phyloP scores from a whole-genome alignment of 495 filamentous ascomycete genomes.

The Penicillium paxilli region DNA sequence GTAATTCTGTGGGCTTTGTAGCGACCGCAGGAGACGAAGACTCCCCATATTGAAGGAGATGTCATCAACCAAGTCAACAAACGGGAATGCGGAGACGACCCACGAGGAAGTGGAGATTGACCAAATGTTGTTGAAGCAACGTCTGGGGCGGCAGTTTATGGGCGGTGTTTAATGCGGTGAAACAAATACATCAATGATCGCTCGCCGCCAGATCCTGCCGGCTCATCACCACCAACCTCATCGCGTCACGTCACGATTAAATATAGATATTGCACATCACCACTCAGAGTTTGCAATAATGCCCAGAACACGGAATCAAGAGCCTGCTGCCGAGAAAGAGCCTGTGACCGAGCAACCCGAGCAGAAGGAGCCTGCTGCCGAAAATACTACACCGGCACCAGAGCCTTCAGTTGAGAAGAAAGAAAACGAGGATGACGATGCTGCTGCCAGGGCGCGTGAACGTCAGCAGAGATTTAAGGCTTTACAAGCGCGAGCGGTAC shows the following conservation, averaged over 20 bases:
- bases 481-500: constrained; percentile 74
- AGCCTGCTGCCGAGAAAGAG: constrained; percentile 11
- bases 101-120: constrained; percentile 26
- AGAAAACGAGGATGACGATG: constrained; percentile 25
- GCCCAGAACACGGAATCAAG: constrained; percentile 15
- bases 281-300: constrained; percentile 3
- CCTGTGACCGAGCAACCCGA: constrained; percentile 7
- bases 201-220: constrained; percentile 19
- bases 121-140: constrained; percentile 19
- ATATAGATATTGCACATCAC: not conserved
- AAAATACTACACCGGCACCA: constrained; percentile 3
- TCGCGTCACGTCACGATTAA: not conserved
- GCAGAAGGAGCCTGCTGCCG: constrained; percentile 6
- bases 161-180: constrained; percentile 14
- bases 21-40: not conserved
- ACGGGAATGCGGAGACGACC: constrained; percentile 10
- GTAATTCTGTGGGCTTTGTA: not conserved
- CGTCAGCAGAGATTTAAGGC: constrained; percentile 67
- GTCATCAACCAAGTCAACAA: not conserved
- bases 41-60: constrained; percentile 11
- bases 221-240: not conserved
- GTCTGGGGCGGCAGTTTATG: constrained; percentile 19
- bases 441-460: constrained; percentile 32
- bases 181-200: constrained; percentile 15
- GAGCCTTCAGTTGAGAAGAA: constrained; percentile 16